phyloP scores from a whole-genome alignment of 169 alveolate genomes.

The Cryptosporidium meleagridis region DNA sequence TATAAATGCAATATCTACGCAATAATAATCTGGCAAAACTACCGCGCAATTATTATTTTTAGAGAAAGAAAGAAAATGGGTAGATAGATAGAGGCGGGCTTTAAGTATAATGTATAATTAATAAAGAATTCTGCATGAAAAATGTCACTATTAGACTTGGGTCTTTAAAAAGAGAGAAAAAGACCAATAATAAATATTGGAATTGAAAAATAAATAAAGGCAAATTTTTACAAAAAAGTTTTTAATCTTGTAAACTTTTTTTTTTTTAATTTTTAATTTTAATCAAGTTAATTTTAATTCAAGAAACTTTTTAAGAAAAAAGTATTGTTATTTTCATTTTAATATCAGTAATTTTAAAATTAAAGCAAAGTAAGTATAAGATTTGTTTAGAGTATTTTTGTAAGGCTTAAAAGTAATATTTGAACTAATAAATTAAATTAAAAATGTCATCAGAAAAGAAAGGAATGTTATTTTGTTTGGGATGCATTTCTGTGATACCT shows the following conservation, averaged over 20 bases:
- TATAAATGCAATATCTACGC: too few relatives aligned
- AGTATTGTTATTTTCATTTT: neutral
- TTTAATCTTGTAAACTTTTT: neutral
- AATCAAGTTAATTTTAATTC: neutral
- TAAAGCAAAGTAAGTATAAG: neutral
- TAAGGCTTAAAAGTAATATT: neutral
- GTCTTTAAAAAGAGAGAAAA: neutral
- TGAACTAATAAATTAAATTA: neutral
- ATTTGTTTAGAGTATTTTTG: neutral
- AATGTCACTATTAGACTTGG: neutral
- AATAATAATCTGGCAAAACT: neutral
- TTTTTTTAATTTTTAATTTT: neutral
- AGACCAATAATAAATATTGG: neutral
- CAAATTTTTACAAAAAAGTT: neutral
- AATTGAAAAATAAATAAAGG: neutral
- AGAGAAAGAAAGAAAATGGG: neutral
- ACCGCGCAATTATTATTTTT: neutral
- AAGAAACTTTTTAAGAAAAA: neutral
- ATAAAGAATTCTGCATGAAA: neutral
- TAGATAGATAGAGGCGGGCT: conserved; percentile 9
- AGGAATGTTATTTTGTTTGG: conserved; percentile 48
- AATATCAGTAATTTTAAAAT: neutral
- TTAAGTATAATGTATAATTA: neutral
- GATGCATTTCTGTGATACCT: conserved; percentile 59
- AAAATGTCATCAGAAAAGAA: conserved; percentile 9